Evolutionary conservation across 1,284 basidiomycete species (phyloP).

Genomic region (Moesziomyces sp.): DNA sequence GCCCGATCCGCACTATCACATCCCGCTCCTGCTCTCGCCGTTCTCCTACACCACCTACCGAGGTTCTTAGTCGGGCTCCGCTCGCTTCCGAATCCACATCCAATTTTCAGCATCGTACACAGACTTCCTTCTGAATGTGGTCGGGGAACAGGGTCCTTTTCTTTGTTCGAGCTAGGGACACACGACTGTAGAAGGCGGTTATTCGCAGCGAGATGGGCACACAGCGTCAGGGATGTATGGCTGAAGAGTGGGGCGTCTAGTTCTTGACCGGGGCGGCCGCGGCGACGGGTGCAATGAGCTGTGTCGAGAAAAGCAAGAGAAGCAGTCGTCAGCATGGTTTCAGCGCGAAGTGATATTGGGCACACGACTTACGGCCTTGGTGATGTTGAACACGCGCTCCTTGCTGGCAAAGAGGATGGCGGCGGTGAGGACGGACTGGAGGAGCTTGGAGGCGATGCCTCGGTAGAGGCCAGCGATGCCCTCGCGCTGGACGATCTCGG

Average conservation of each 20-base stretch:
- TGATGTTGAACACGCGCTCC: constrained; percentile 62
- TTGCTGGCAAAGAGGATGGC: constrained; percentile 66
- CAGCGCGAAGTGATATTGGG: too few species aligned
- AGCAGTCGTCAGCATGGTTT: neutral
- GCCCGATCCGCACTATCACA: constrained; percentile 78
- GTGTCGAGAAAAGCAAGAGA: neutral
- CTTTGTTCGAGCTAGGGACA: neutral
- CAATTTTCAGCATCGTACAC: too few species aligned
- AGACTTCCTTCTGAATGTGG: neutral
- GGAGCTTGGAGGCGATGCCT: constrained; percentile 64
- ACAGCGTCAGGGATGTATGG: neutral
- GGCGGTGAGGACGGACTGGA: constrained; percentile 65
- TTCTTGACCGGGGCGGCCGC: constrained; percentile 35
- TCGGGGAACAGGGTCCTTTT: neutral
- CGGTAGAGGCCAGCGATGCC: constrained; percentile 65
- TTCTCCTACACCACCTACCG: constrained; percentile 92
- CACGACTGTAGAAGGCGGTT: too few species aligned
- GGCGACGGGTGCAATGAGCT: constrained; percentile 39
- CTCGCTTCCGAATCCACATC: too few species aligned
- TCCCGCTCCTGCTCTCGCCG: constrained; percentile 89
- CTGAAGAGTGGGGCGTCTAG: constrained; percentile 1
- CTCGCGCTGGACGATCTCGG: constrained; percentile 63
- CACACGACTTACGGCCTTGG: constrained; percentile 37
- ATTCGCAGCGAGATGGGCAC: neutral
- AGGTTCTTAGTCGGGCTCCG: constrained; percentile 69